These are phyloP conservation scores for Nasturtium officinale DNA, from an alignment of 345 rosid genomes.

Conservation along the genomic window DNA sequence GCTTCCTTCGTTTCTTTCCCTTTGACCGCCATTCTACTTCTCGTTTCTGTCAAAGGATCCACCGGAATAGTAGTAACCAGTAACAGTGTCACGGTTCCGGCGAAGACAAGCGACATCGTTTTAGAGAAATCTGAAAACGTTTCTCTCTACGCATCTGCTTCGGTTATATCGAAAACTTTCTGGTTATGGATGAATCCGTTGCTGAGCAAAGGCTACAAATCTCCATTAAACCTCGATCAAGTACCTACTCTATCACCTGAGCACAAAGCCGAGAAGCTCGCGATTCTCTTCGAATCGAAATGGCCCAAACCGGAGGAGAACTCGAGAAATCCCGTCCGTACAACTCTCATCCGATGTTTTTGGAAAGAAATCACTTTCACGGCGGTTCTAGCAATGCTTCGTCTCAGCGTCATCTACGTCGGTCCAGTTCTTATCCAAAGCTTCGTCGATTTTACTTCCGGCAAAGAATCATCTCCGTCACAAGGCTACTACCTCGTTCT, in stretches of 20 bases:
- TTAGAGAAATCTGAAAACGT: conserved; percentile 50
- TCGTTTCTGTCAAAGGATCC: conserved; percentile 65
- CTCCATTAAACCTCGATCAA: conserved; percentile 74
- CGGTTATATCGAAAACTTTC: conserved; percentile 66
- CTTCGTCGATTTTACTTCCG: conserved; percentile 79
- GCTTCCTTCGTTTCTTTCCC: conserved; percentile 57
- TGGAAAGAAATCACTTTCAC: conserved; percentile 78
- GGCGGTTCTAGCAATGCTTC: conserved; percentile 70
- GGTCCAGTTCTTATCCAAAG: conserved; percentile 87
- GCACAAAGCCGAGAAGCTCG: conserved; percentile 79
- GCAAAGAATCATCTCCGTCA: conserved; percentile 62
- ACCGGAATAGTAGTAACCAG: conserved; percentile 53
- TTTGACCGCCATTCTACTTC: conserved; percentile 54
- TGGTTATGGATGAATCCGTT: conserved; percentile 98
- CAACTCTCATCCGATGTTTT: conserved; percentile 75
- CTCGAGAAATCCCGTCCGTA: conserved; percentile 65
- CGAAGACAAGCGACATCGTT: conserved; percentile 45
- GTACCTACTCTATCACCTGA: conserved; percentile 77
- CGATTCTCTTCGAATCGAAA: conserved; percentile 58
- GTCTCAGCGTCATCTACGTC: conserved; percentile 79
- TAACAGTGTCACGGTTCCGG: not conserved
- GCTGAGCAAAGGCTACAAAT: conserved; percentile 72
- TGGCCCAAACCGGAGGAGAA: conserved; percentile 87
- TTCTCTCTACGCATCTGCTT: conserved; percentile 71
- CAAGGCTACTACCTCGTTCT: conserved; percentile 82